Evolutionary conservation across 345 rosid genomes (phyloP), one percentile per base, ranked within the genome.

Genomic region (Noccaea bulbosa): DNA sequence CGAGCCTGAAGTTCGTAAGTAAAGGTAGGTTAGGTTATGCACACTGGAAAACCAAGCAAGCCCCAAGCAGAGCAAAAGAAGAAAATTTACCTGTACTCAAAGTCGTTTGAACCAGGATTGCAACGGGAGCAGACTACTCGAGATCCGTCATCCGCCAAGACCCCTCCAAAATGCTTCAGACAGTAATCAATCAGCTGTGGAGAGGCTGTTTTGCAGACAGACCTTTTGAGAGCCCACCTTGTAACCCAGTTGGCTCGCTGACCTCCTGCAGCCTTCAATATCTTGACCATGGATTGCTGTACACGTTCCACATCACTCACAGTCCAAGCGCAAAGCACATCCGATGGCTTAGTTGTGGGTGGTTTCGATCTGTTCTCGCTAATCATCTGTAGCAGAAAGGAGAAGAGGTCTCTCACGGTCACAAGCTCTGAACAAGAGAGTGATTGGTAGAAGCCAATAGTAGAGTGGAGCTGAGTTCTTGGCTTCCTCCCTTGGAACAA

Each of bases 111-210:
- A 14, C 52, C 46, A 46, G 77, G 83, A 62, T 77, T 82, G 67
- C 65, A 78, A 15, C 82, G 80, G 3, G 74, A 70, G 56, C 49
- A 81, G 69, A 90, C 91, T 20, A 82, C 78, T 79, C 45, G 76
- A 47, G 74, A 61, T 45, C 81, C 77, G 52, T 72, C 67, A 17
- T 79, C 58, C 10, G 67, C 75, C 49, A 77, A 47, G 27, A 57
- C 74, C 53, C 88, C 92, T 40, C 77, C 81, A 38, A 85, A 49
- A 78, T 88, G 82, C 75, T 81, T 84, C 41, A 87, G 88, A 79
- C 87, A 84, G 54, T 87, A 90, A 70, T 90, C 81, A 53, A 88
- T 79, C 35, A 86, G 86, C 69, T 84, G 84, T 4, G 81, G 79
- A 48, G 93, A 81, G 8, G 84, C 88, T 55, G 74, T 64, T 59